Percentiles rank a stretch among this genome's conserved stretches.
These are phyloP conservation scores for Clonostachys sp. DNA, from an alignment of 2,329 filamentous ascomycete genomes.

Conservation along the genomic window DNA sequence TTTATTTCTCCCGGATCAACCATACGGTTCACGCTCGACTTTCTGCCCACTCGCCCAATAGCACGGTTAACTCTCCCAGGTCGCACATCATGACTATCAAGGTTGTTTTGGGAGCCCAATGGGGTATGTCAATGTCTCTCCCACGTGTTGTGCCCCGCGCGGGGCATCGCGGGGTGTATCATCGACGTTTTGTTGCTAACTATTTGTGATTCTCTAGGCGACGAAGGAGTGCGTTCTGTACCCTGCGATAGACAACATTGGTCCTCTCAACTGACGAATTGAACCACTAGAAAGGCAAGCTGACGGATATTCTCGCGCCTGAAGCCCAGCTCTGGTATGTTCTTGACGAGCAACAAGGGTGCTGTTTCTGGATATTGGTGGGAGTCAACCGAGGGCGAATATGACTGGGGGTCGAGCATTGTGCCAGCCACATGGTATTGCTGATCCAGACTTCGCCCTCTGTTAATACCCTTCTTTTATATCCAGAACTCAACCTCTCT, in stretches of 20 bases:
- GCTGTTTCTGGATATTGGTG: too few species aligned
- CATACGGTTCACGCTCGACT: background rate
- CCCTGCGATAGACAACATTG: background rate
- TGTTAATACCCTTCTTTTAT: too few species aligned
- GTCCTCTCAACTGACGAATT: background rate
- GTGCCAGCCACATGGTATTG: too few species aligned
- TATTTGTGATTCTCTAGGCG: slow-evolving; percentile 1
- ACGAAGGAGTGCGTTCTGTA: slow-evolving; percentile 4
- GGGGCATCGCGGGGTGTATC: background rate
- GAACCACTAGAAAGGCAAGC: slow-evolving; percentile 4
- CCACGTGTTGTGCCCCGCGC: background rate
- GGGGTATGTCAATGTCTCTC: slow-evolving; percentile 2
- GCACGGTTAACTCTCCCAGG: background rate
- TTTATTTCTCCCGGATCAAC: background rate
- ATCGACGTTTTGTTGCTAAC: slow-evolving; percentile 1
- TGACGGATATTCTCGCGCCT: slow-evolving; percentile 6
- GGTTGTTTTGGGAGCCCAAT: slow-evolving; percentile 5
- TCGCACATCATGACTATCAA: slow-evolving; percentile 2
- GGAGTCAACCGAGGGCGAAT: too few species aligned
- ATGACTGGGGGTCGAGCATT: too few species aligned
- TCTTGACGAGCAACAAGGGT: too few species aligned
- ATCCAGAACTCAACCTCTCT: too few species aligned
- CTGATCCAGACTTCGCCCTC: too few species aligned
- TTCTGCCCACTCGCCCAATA: background rate
- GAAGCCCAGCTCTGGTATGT: slow-evolving; percentile 2